Conservation (phyloP, 2,329 filamentous ascomycete species). For the Ophiostoma ips region DNA sequence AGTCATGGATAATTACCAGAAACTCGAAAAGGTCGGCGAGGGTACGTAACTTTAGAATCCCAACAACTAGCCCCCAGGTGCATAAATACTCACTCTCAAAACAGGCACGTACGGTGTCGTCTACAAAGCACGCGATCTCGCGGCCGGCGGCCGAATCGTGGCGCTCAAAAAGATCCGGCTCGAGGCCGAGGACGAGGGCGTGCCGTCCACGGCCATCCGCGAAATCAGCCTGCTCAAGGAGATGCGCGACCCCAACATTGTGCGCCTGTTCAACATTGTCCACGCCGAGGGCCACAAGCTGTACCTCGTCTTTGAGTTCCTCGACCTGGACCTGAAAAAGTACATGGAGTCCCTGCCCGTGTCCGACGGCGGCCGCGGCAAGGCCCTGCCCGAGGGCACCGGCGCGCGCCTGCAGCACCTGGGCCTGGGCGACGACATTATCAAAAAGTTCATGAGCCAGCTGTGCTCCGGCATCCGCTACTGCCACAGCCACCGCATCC, state of each 20-base stretch:
- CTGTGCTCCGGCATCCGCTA: constrained; percentile 68
- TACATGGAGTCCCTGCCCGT: constrained; percentile 85
- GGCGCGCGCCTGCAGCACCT: constrained; percentile 47
- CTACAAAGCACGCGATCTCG: constrained; percentile 77
- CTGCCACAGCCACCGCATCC: constrained; percentile 71
- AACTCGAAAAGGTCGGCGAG: constrained; percentile 85
- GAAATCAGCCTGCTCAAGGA: constrained; percentile 87
- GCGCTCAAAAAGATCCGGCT: constrained; percentile 87
- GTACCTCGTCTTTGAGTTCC: constrained; percentile 78
- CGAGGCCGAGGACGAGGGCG: constrained; percentile 82
- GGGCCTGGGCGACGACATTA: constrained; percentile 63
- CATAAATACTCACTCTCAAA: not conserved
- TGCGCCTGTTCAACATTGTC: constrained; percentile 74
- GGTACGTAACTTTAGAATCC: constrained; percentile 35
- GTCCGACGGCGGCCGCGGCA: constrained; percentile 66
- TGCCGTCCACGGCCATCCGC: constrained; percentile 78
- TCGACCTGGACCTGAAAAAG: constrained; percentile 81
- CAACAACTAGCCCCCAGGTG: too few relatives aligned
- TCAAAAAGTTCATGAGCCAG: constrained; percentile 86
- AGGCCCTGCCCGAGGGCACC: constrained; percentile 64
- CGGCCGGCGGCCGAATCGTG: constrained; percentile 65
- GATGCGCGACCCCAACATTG: constrained; percentile 81
- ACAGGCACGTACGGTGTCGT: constrained; percentile 85
- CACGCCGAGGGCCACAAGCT: constrained; percentile 86
- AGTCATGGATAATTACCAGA: constrained; percentile 79